Percentiles rank a stretch among this genome's conserved stretches.
Conservation (phyloP, 2,329 filamentous ascomycete species). For the Waltergamsia citrina region DNA sequence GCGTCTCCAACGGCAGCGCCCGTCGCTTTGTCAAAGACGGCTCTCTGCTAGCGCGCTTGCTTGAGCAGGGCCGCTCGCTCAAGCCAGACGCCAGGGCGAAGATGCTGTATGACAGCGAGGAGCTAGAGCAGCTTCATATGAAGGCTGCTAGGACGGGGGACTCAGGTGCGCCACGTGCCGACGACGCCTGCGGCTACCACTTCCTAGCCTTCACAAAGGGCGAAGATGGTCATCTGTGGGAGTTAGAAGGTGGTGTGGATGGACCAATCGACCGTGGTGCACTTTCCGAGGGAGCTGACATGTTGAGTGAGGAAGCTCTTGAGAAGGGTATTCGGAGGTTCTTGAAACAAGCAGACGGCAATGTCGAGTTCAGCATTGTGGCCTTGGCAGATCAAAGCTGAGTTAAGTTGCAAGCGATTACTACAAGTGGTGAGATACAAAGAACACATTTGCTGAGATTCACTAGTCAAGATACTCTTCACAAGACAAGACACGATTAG, state of each 20-base stretch:
- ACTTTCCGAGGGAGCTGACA: constrained; percentile 47
- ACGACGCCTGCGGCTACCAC: constrained; percentile 58
- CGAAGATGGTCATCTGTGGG: constrained; percentile 59
- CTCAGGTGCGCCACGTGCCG: constrained; percentile 51
- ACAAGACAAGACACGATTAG: no score
- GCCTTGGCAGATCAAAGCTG: constrained; percentile 16
- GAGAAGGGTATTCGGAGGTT: constrained; percentile 42
- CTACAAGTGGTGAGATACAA: no score
- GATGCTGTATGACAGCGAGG: constrained; percentile 60
- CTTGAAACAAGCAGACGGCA: constrained; percentile 24
- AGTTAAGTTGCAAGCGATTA: no score
- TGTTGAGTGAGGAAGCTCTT: constrained; percentile 59
- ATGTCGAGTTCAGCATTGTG: constrained; percentile 28
- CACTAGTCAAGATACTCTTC: no score
- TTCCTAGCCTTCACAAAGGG: constrained; percentile 75
- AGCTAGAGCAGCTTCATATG: constrained; percentile 65
- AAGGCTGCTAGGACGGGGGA: constrained; percentile 60
- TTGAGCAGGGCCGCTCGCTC: constrained; percentile 52
- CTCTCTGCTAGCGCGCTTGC: constrained; percentile 47
- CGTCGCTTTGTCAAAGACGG: constrained; percentile 40
- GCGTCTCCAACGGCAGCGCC: constrained; percentile 59
- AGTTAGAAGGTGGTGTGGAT: constrained; percentile 67
- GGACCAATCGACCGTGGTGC: constrained; percentile 61
- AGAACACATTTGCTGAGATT: no score
- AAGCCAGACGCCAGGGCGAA: constrained; percentile 52